phyloP scores from a whole-genome alignment of 2,329 filamentous ascomycete genomes.

The Colletotrichum sp. region DNA sequence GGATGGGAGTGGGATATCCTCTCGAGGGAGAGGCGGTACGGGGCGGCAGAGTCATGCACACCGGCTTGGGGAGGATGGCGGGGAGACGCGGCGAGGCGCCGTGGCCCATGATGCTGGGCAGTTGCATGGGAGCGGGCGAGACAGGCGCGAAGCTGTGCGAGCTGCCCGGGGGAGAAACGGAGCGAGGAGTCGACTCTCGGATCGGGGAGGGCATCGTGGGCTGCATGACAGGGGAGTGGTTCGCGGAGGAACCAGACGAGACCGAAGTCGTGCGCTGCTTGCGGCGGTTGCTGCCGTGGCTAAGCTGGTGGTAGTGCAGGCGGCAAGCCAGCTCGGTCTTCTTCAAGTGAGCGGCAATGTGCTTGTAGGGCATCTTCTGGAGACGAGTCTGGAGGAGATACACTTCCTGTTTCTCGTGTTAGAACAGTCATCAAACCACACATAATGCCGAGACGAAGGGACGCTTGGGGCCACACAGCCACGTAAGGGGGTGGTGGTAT shows the following conservation, averaged over 20 bases:
- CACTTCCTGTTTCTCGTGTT: conserved; percentile 62
- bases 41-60: conserved; percentile 50
- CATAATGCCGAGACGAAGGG: neutral
- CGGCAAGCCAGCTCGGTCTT: conserved; percentile 90
- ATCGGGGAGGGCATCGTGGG: conserved; percentile 55
- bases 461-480: neutral
- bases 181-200: conserved; percentile 51
- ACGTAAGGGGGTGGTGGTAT: neutral
- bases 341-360: conserved; percentile 83
- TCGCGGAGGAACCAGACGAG: conserved; percentile 66
- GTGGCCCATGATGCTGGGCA: conserved; percentile 57
- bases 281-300: conserved; percentile 80
- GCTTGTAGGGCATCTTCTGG: conserved; percentile 91
- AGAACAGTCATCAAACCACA: neutral
- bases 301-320: conserved; percentile 86
- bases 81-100: conserved; percentile 57
- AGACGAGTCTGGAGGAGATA: conserved; percentile 84
- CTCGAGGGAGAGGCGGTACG: conserved; percentile 38
- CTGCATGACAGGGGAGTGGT: conserved; percentile 55
- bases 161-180: conserved; percentile 52
- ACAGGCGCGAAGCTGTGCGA: conserved; percentile 48
- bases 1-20: conserved; percentile 44
- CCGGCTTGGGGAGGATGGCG: conserved; percentile 71
- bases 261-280: conserved; percentile 73
- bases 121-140: conserved; percentile 53